These are phyloP conservation scores for Boletellus deceptivus DNA, from an alignment of 1,284 basidiomycete genomes.

Conservation along the genomic window DNA sequence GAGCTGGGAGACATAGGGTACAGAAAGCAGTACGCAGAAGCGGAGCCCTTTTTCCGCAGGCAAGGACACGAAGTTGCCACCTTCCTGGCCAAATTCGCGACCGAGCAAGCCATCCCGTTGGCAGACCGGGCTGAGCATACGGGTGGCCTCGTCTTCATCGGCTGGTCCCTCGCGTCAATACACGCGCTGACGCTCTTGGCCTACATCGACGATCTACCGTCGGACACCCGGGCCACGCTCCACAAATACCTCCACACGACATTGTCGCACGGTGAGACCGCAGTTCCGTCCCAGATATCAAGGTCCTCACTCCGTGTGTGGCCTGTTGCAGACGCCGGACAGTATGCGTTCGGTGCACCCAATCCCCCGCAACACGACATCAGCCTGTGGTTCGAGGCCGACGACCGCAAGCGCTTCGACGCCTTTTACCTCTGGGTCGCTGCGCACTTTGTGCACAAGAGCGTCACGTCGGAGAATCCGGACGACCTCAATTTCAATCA, in stretches of 20 bases:
- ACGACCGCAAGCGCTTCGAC: conserved; percentile 17
- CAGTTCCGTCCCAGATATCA: too few species aligned
- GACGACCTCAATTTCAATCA: conserved; percentile 24
- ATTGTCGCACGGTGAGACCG: conserved; percentile 21
- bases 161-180: conserved; percentile 26
- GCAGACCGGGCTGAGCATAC: neutral
- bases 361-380: neutral
- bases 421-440: conserved; percentile 16
- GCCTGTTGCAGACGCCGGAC: conserved; percentile 9
- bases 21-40: conserved; percentile 17
- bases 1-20: conserved; percentile 15
- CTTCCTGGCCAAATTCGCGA: conserved; percentile 25
- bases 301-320: too few species aligned
- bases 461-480: conserved; percentile 15
- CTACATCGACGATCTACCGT: conserved; percentile 18
- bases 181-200: conserved; percentile 17
- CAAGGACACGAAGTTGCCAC: conserved; percentile 27
- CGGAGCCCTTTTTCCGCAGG: conserved; percentile 17
- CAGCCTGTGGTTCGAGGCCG: neutral
- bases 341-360: conserved; percentile 7
- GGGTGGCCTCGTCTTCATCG: conserved; percentile 24
- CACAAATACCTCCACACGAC: conserved; percentile 26
- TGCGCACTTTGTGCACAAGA: conserved; percentile 19
- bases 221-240: conserved; percentile 9
- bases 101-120: conserved; percentile 19